These are phyloP conservation scores for Pleurotus tuber-regium DNA, from an alignment of 768 basidiomycete species.

Conservation along the genomic window DNA sequence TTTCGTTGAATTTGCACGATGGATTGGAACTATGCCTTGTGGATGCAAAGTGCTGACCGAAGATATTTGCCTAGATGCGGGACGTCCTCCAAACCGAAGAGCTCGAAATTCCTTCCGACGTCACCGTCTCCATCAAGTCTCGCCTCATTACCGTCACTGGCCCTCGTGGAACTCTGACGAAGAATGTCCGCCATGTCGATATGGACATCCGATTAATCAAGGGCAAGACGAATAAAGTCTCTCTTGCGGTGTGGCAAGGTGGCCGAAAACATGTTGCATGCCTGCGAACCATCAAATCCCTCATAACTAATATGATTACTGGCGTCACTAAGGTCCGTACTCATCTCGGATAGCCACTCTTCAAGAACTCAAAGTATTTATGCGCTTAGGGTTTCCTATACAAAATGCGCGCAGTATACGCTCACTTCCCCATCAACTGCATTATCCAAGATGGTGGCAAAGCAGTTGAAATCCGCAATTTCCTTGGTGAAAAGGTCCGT, in stretches of 20 bases:
- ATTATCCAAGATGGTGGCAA: conserved; percentile 80
- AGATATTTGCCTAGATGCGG: conserved; percentile 64
- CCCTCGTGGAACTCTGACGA: conserved; percentile 88
- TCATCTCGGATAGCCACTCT: too few species aligned
- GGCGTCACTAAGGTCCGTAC: conserved; percentile 89
- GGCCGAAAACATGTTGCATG: conserved; percentile 98
- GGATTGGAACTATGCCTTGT: conserved; percentile 36
- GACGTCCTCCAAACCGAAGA: conserved; percentile 94
- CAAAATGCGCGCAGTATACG: conserved; percentile 99
- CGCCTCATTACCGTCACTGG: conserved; percentile 90
- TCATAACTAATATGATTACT: conserved; percentile 96
- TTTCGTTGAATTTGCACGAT: conserved; percentile 19
- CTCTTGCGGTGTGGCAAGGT: conserved; percentile 96
- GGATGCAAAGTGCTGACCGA: conserved; percentile 30
- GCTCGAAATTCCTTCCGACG: conserved; percentile 81
- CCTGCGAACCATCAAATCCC: conserved; percentile 90
- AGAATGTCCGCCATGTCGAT: conserved; percentile 89
- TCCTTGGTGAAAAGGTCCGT: conserved; percentile 88
- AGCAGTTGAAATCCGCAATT: conserved; percentile 89
- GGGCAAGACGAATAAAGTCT: conserved; percentile 76
- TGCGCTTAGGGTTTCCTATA: conserved; percentile 99
- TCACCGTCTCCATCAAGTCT: conserved; percentile 86
- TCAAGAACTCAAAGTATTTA: too few species aligned
- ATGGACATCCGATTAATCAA: conserved; percentile 90
- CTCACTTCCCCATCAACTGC: conserved; percentile 99